Base-by-base conservation (phyloP, 176 grass and related monocot genomes). In the Elaeis guineensis region DNA sequence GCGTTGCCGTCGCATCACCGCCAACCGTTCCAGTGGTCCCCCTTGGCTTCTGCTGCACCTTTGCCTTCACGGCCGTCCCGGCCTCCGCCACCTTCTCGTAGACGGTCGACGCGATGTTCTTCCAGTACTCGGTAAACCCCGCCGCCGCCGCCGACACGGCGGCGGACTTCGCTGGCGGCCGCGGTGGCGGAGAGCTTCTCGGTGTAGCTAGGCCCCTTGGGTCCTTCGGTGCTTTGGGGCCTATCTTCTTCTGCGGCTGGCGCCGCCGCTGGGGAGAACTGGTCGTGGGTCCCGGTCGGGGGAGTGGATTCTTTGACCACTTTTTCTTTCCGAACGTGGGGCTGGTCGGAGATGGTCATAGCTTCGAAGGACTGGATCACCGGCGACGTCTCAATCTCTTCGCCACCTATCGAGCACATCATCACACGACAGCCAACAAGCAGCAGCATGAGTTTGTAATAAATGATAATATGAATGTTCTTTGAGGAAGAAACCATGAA, bases 301-400 rank as follows among this genome's bases (percentile, higher is more conserved):
- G 32, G 32, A 35, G 7, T 35, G 32, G 6, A 11, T 35, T 35
- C 32, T 35, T 8, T 35, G 0, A 35, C 29, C 6, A 6, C 32
- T 35, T 35, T 2, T 35, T 75, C 25, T 52, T 18, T 15, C 25
- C 28, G 72, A 17, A 72, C 53, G 44, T 50, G 19, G n/a, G 72
- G 25, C 25, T 86, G 50, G 50, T 88, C 74, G 15, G 78, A 75
- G 17, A 97, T 39, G 1, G 29, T 8, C 81, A 97, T 82, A 19
- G 66, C 29, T 76, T 83, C 83, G 50, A 97, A 97, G 6, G 71
- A 51, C 15, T 59, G 65, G 54, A 97, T 78, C 6, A 97, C 73
- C 5, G 85, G 81, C 16, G 84, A 80, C 52, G 59, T 67, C 17
- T 78, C 87, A 3, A 89, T 85, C 63, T 89, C 93, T 72, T 91